A percentile compares a stretch with the other conserved stretches of the same genome.
Conservation (phyloP, 805 yeast genomes). For the Blastobotrys peoriensis region DNA sequence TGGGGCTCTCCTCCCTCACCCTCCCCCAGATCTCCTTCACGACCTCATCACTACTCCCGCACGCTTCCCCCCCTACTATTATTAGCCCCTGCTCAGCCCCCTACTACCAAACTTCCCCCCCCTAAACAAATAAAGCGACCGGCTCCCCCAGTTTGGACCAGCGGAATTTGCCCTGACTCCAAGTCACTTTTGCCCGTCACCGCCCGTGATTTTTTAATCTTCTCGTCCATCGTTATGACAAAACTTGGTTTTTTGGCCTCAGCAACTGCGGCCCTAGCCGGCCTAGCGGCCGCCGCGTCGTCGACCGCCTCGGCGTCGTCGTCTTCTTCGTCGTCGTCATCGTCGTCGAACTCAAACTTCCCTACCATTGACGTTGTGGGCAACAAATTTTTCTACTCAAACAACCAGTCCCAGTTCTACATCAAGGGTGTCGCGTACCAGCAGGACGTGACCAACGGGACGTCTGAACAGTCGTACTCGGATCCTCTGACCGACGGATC, state of each 20-base stretch:
- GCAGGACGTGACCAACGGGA: constrained; percentile 48
- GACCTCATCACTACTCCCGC: no score
- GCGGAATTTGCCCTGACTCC: no score
- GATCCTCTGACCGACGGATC: constrained; percentile 75
- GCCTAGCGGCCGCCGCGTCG: constrained; percentile 16
- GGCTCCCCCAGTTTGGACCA: no score
- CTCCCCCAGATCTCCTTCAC: no score
- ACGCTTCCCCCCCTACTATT: no score
- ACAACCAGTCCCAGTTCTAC: constrained; percentile 75
- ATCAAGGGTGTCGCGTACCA: constrained; percentile 88
- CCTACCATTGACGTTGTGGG: constrained; percentile 60
- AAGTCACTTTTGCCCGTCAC: no score
- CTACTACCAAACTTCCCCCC: no score
- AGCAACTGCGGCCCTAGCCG: constrained; percentile 17
- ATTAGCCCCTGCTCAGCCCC: no score
- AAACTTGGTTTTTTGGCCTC: constrained; percentile 23
- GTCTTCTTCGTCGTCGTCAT: constrained; percentile 9
- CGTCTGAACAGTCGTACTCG: constrained; percentile 56
- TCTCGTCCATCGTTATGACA: no score
- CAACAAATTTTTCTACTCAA: constrained; percentile 67
- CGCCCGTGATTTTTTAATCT: no score
- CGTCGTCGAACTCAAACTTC: constrained; percentile 27
- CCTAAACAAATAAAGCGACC: no score
- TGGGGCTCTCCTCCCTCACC: no score
- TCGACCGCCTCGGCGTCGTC: background rate